Base-by-base conservation (phyloP, 305 asterid species). In the Fraxinus greggii region DNA sequence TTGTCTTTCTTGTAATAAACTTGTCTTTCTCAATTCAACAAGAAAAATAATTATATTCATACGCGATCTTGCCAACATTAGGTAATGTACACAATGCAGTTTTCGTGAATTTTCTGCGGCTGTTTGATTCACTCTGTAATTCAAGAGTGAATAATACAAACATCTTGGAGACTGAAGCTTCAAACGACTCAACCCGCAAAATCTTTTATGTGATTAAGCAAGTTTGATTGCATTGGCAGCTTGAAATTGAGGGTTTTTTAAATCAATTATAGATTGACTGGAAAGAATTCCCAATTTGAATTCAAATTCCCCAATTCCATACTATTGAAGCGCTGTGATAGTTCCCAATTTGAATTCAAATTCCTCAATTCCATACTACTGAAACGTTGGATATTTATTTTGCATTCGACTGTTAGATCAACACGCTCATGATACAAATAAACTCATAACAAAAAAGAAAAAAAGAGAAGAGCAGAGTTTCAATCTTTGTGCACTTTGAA, bases 401-500 rank as follows among this genome's bases (percentile, higher is more conserved):
- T 61, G 72, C 73, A 72, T 79, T 80, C 75, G 61, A 76, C 42
- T 17, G 77, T 82, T 78, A 84, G 42, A 80, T 88, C 82, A 77
- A 21, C 82, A 40, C 7, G 36, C 65, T 84, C 31, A 23, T 59
- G 69, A 24, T 85, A 67, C 19, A 59, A 72, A 61, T 59, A 63
- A 79, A 69, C 61, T 72, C 69, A 42, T 13, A 61, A 32, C 8
- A 69, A 51, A 2, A 77, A 23, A 32, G 13, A 3, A 13, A 7
- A 19, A 12, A 59, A 13, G 8, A 10, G n/a, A n/a, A 73, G 15
- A 61, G 42, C 56, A 32, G 84, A 80, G 70, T 61, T 69, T 85
- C 70, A 81, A 81, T 77, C 70, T 83, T 36, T 76, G 67, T 72
- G 87, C 84, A 76, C 85, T 80, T 86, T 74, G 72, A 33, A 80